Conservation (phyloP, 129 eudicot genomes). For the Escallonia herrerae region DNA sequence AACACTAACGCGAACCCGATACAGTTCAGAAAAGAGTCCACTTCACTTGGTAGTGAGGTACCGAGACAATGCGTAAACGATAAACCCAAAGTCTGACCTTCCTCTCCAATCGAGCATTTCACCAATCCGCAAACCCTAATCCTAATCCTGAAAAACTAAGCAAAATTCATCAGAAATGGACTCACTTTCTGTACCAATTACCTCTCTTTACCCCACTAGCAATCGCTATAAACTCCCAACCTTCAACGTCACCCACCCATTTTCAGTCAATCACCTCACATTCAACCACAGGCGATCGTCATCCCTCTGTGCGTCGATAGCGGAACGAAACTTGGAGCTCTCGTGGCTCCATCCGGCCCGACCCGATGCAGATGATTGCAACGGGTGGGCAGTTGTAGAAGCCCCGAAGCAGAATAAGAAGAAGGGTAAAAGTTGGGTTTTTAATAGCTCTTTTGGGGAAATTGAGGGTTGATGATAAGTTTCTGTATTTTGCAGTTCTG, state of each 20-base stretch:
- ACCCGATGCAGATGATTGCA: constrained; percentile 32
- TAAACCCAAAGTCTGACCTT: no score
- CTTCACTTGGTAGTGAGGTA: no score
- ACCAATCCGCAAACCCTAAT: no score
- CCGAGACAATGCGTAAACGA: no score
- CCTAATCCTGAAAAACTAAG: no score
- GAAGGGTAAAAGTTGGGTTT: constrained; percentile 6
- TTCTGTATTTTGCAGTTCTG: constrained; percentile 39
- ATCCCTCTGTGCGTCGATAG: constrained; percentile 35
- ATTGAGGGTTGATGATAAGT: neutral
- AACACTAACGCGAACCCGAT: no score
- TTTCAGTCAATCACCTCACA: constrained; percentile 16
- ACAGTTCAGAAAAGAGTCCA: no score
- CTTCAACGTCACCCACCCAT: constrained; percentile 17
- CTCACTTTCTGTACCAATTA: constrained; percentile 29
- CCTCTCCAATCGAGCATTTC: no score
- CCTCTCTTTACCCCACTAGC: constrained; percentile 33
- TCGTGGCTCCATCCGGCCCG: constrained; percentile 44
- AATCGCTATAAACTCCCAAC: constrained; percentile 16
- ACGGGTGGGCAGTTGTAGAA: constrained; percentile 74
- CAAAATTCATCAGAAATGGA: constrained; percentile 17
- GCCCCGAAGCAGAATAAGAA: constrained; percentile 26
- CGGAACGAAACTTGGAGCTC: constrained; percentile 27
- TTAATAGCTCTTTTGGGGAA: neutral
- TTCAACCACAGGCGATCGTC: constrained; percentile 7